Conservation (phyloP, 495 filamentous ascomycete genomes). For the Hypoxylon fuscum region DNA sequence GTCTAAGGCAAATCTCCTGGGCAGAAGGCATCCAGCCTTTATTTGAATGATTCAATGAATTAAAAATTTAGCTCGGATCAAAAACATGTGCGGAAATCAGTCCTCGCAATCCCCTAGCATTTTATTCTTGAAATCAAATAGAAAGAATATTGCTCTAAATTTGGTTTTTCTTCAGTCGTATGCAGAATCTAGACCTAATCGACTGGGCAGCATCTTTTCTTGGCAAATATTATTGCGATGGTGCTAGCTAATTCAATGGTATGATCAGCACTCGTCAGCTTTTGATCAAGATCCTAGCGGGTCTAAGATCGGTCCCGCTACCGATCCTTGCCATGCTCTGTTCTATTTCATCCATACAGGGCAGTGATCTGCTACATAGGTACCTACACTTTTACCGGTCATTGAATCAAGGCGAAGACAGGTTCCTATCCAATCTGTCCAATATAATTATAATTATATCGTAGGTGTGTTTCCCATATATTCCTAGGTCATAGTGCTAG, state of each 20-base stretch:
- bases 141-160: background rate
- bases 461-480: too few relatives aligned
- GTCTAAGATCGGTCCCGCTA: background rate
- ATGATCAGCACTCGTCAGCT: constrained; percentile 30
- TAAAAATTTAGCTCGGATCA: constrained; percentile 2
- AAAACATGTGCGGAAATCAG: background rate
- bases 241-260: constrained; percentile 23
- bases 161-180: too few relatives aligned
- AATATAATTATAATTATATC: too few relatives aligned
- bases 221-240: constrained; percentile 17
- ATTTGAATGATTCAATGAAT: background rate
- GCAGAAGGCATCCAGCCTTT: constrained; percentile 1
- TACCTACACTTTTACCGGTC: too few relatives aligned
- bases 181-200: constrained; percentile 13
- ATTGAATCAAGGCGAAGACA: too few relatives aligned
- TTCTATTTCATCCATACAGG: too few relatives aligned
- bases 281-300: constrained; percentile 26
- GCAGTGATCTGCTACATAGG: too few relatives aligned
- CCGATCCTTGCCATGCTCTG: background rate
- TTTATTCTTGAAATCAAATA: too few relatives aligned
- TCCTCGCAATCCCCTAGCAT: too few relatives aligned
- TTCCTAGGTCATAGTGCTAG: too few relatives aligned
- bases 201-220: constrained; percentile 3
- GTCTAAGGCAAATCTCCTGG: background rate
- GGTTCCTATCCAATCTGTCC: too few relatives aligned